phyloP scores from a whole-genome alignment of 2,329 filamentous ascomycete species.

The Biscogniauxia marginata region DNA sequence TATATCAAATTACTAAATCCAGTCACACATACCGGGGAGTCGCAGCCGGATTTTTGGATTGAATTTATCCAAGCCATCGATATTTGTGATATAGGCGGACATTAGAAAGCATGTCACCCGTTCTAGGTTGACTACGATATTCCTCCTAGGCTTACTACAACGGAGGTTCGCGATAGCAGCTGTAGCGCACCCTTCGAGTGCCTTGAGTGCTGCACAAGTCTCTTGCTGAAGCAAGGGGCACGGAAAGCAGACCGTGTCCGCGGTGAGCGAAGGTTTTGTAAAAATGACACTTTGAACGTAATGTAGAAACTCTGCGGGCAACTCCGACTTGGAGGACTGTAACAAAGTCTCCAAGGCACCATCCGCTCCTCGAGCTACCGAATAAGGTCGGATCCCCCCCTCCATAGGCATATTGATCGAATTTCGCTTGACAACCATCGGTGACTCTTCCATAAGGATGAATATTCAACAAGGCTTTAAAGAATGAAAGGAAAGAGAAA shows the following conservation, averaged over 20 bases:
- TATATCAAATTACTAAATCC: conserved; percentile 34
- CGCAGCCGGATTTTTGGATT: conserved; percentile 46
- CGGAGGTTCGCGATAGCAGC: conserved; percentile 58
- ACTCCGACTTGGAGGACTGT: conserved; percentile 26
- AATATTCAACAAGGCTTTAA: conserved; percentile 6
- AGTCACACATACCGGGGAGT: conserved; percentile 27
- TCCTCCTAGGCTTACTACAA: conserved; percentile 40
- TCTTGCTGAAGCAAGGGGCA: conserved; percentile 43
- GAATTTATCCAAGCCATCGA: conserved; percentile 50
- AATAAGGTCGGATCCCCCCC: conserved; percentile 21
- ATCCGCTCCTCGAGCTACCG: conserved; percentile 33
- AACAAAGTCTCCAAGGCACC: conserved; percentile 30
- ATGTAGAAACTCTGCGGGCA: conserved; percentile 33
- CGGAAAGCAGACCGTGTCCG: conserved; percentile 37
- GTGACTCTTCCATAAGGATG: not conserved
- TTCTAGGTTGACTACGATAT: conserved; percentile 52
- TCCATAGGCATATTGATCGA: conserved; percentile 2
- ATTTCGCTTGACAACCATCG: conserved; percentile 17
- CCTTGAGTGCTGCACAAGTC: conserved; percentile 50
- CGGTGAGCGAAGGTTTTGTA: conserved; percentile 25
- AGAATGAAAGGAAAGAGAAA: not conserved
- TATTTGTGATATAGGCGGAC: conserved; percentile 56
- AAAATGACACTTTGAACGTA: conserved; percentile 32
- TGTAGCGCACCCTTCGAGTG: conserved; percentile 58
- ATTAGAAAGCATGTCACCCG: conserved; percentile 55